A percentile compares a stretch with the other conserved stretches of the same genome.
phyloP scores from a whole-genome alignment of 768 basidiomycete genomes.

The Russula ochroleuca region DNA sequence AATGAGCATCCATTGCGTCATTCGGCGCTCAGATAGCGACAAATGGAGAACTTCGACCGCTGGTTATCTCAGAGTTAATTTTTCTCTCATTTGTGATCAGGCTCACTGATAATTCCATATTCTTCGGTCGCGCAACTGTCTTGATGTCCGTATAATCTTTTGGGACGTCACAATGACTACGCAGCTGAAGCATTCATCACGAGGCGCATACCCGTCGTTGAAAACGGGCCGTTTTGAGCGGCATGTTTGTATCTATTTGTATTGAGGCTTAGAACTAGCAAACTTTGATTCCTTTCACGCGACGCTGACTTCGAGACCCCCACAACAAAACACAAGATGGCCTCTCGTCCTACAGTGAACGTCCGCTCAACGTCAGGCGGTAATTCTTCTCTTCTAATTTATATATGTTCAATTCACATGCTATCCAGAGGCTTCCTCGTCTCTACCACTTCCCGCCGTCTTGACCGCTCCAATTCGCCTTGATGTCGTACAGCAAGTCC shows the following conservation, averaged over 20 bases:
- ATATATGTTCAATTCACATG: constrained; percentile 12
- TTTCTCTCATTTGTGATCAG: no score
- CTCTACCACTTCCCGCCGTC: constrained; percentile 91
- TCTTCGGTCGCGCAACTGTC: no score
- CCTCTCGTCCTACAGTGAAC: constrained; percentile 88
- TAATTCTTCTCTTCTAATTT: constrained; percentile 32
- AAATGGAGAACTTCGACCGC: no score
- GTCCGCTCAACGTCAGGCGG: constrained; percentile 76
- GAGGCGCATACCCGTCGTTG: no score
- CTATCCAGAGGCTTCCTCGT: constrained; percentile 70
- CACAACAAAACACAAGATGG: constrained; percentile 49
- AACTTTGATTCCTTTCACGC: constrained; percentile 21
- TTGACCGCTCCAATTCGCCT: constrained; percentile 97
- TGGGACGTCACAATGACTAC: no score
- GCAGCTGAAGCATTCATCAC: no score
- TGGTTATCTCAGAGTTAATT: no score
- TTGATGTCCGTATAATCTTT: no score
- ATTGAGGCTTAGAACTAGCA: constrained; percentile 28
- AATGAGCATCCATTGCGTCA: no score
- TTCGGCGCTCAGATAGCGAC: no score
- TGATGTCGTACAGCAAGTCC: constrained; percentile 97
- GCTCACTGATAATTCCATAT: no score
- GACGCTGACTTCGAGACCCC: neutral
- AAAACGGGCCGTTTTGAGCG: no score
- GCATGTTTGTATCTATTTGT: constrained; percentile 9